Evolutionary conservation across 139 green algal genomes (phyloP).

Genomic region (Prasinococcaceae sp.): DNA sequence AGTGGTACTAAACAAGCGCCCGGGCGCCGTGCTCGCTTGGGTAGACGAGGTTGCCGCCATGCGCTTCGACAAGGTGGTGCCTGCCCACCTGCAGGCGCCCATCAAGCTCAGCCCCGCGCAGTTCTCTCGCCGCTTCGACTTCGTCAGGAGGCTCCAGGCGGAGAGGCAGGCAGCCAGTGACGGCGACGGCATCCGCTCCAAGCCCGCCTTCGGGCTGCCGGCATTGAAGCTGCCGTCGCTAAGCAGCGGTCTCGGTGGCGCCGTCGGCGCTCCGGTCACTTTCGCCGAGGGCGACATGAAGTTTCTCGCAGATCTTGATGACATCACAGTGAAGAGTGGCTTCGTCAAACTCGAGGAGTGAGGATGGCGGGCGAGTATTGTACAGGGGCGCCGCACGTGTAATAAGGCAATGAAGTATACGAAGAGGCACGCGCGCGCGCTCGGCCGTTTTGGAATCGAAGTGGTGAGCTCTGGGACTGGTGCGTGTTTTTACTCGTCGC

Average conservation of each 20-base stretch:
- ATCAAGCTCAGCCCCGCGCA: background rate
- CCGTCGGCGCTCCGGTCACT: too few relatives aligned
- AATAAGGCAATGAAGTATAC: too few relatives aligned
- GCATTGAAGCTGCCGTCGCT: background rate
- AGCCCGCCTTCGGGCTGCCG: background rate
- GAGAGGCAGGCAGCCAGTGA: background rate
- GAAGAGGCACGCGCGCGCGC: too few relatives aligned
- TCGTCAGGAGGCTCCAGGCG: background rate
- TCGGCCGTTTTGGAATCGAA: too few relatives aligned
- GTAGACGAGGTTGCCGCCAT: background rate
- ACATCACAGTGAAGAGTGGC: background rate
- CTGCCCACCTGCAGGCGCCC: conserved; percentile 7
- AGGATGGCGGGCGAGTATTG: too few relatives aligned
- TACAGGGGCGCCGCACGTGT: too few relatives aligned
- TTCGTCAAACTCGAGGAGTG: background rate
- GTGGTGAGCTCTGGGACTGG: too few relatives aligned
- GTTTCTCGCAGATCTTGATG: background rate
- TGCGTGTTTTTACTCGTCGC: too few relatives aligned
- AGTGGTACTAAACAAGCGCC: conserved; percentile 11
- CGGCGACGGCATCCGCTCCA: background rate
- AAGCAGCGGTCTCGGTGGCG: too few relatives aligned
- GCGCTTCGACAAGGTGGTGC: conserved; percentile 5
- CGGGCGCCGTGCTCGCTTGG: background rate
- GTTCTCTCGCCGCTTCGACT: background rate
- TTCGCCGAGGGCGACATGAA: background rate